These are phyloP conservation scores for Funneliformis caledonium DNA, from an alignment of 371 early-diverging fungal species.

Conservation along the genomic window DNA sequence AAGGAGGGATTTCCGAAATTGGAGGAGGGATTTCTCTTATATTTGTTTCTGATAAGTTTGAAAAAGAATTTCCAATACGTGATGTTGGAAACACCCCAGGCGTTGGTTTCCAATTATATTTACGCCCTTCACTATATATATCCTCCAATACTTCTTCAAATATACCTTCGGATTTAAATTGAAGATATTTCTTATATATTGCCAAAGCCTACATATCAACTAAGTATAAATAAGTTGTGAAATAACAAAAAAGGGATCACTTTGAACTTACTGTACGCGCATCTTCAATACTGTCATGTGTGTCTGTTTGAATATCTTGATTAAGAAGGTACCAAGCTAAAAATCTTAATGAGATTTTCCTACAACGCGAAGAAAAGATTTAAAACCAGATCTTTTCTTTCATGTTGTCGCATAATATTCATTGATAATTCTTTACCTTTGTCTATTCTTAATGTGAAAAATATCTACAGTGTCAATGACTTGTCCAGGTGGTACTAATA, in stretches of 20 bases:
- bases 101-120: conserved; percentile 61
- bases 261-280: conserved; percentile 70
- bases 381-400: not conserved
- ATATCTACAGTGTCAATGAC: conserved; percentile 92
- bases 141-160: conserved; percentile 79
- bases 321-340: conserved; percentile 91
- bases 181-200: conserved; percentile 79
- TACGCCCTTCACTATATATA: conserved; percentile 81
- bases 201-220: conserved; percentile 66
- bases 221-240: not conserved
- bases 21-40: not conserved
- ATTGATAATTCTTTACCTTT: conserved; percentile 55
- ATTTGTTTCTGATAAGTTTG: not conserved
- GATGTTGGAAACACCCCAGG: conserved; percentile 48
- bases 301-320: conserved; percentile 82
- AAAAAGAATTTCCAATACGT: not conserved
- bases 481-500: conserved; percentile 84
- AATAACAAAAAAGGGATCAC: not conserved
- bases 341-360: conserved; percentile 87
- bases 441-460: conserved; percentile 79
- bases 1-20: too few species aligned
- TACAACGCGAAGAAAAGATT: conserved; percentile 36
- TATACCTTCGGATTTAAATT: conserved; percentile 63
- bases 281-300: conserved; percentile 95
- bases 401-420: not conserved